Conservation (phyloP, 2,329 filamentous ascomycete genomes). For the Diaporthe velutina region DNA sequence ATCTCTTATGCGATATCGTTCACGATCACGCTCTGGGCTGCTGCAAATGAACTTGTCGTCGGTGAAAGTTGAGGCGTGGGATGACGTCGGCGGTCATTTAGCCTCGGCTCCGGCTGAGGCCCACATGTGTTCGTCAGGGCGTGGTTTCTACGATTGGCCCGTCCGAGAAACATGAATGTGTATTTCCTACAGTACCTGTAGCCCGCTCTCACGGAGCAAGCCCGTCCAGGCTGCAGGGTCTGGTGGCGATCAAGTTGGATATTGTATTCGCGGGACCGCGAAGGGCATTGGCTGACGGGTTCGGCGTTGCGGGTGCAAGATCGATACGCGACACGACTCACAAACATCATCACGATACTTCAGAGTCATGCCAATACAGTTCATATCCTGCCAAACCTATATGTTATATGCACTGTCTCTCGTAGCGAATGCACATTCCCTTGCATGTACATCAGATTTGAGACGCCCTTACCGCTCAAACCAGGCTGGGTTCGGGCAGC, state of each 20-base stretch:
- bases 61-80: background rate
- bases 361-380: no score
- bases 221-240: no score
- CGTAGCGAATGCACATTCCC: background rate
- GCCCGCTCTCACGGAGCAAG: background rate
- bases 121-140: background rate
- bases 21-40: background rate
- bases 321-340: background rate
- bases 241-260: background rate
- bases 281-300: no score
- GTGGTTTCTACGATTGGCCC: background rate
- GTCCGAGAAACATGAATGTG: background rate
- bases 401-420: background rate
- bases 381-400: background rate
- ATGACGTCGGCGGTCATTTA: slow-evolving; percentile 20
- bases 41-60: background rate
- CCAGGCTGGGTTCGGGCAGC: background rate
- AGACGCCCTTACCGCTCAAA: background rate
- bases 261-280: background rate
- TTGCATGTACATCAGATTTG: background rate
- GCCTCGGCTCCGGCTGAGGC: slow-evolving; percentile 16
- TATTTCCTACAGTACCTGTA: background rate
- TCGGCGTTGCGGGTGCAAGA: background rate
- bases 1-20: background rate
- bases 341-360: background rate